Evolutionary conservation across 495 filamentous ascomycete genomes (phyloP), one percentile per base, ranked within the genome.

Genomic region (Bryoglossum gracile): DNA sequence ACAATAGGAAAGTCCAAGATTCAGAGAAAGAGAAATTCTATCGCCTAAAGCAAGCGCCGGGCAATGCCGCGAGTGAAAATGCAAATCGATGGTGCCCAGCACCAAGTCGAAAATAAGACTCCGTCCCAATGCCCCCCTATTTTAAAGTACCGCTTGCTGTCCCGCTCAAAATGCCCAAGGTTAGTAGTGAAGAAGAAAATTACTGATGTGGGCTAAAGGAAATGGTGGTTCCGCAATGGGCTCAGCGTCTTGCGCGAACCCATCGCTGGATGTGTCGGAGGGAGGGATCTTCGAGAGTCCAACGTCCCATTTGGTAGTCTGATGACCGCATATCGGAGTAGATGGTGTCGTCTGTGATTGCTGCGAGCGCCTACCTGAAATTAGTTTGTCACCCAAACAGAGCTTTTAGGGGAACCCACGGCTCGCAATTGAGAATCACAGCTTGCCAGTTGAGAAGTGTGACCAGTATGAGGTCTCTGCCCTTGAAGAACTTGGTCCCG

Each of bases 261-360:
- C 74, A 78, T 52, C 70, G 64, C 53, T 72, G 70, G 40, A 78
- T 66, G 21, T 64, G 55, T 40, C 69, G 65, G 22, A 76, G 60
- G 47, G 64, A 70, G 2, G 86, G 86, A 62, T 90, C 86, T 51
- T 89, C 86, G 38, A 69, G 66, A 48, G 82, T 80, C 84, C 85
- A 90, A 68, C 81, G 77, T 43, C 82, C 81, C 68, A 83, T 78
- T 52, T 72, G 68, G 42, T 74, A 60, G 59, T 90, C 86, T 18
- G 77, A 77, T 19, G 67, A 65, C 35, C 77, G 76, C 40, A 90
- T 76, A 46, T 83, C 79, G 47, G 75, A 65, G 56, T 83, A 74
- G 51, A 88, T 72, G 37, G 73, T 61, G 45, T 86, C 76, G 50
- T 88, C 82, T 19, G 80, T 84, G 61, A 89, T 73, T 36, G 68